Conservation (phyloP, 1,284 basidiomycete species). For the Puccinia coronata region DNA sequence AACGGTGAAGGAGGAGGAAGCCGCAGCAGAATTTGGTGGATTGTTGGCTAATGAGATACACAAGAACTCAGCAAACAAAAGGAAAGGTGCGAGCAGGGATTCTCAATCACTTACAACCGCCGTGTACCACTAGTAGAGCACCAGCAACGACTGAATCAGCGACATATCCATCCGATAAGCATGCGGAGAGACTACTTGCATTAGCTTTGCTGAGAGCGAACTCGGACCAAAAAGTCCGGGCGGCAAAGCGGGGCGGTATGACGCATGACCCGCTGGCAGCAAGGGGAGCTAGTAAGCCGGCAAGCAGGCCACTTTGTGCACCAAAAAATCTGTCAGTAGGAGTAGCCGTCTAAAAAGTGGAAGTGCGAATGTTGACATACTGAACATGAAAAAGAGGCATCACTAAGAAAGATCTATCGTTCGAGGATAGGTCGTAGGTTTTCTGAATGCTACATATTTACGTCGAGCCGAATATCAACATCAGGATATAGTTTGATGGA, state of each 20-base stretch:
- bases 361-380: conserved; percentile 28
- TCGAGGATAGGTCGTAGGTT: conserved; percentile 65
- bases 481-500: no score
- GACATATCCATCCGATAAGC: conserved; percentile 53
- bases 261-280: conserved; percentile 67
- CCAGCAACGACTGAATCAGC: conserved; percentile 45
- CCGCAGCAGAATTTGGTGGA: conserved; percentile 62
- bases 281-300: conserved; percentile 67
- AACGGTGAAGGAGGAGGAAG: conserved; percentile 59
- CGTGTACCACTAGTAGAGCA: conserved; percentile 61
- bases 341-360: not conserved
- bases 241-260: conserved; percentile 66
- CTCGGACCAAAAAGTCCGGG: conserved; percentile 67
- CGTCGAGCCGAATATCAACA: not conserved
- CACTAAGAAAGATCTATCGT: conserved; percentile 64
- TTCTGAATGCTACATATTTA: conserved; percentile 61
- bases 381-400: conserved; percentile 73
- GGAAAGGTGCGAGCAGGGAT: not conserved
- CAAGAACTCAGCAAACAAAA: not conserved
- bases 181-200: conserved; percentile 48
- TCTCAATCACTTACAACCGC: conserved; percentile 52
- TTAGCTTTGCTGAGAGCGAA: conserved; percentile 60
- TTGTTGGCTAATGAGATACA: conserved; percentile 60
- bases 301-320: conserved; percentile 63
- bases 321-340: not conserved